Percentiles rank a stretch among this genome's conserved stretches.
Evolutionary conservation across 2,329 filamentous ascomycete species (phyloP).

Genomic region (Phaeosphaeria sp.): DNA sequence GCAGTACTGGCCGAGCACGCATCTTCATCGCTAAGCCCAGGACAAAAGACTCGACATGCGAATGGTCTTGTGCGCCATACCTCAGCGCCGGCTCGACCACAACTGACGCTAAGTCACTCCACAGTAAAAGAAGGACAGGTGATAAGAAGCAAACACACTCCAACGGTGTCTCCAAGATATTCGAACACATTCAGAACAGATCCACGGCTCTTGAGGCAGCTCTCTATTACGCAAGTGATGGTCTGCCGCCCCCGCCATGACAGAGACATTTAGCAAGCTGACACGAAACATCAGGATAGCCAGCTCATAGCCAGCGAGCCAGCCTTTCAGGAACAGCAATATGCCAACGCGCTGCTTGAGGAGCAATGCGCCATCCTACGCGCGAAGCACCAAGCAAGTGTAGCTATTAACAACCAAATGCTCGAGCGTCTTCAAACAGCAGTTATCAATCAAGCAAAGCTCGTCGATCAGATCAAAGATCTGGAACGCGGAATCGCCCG

Average conservation of each 20-base stretch:
- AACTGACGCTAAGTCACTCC: not conserved
- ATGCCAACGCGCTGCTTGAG: not conserved
- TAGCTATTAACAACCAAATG: slow-evolving; percentile 1
- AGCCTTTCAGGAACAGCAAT: slow-evolving; percentile 2
- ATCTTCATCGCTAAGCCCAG: not conserved
- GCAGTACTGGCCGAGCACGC: not conserved
- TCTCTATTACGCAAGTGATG: slow-evolving; percentile 4
- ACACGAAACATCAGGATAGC: slow-evolving; percentile 2
- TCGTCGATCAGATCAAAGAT: slow-evolving; percentile 11
- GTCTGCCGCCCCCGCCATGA: slow-evolving; percentile 11
- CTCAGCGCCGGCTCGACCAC: slow-evolving; percentile 9
- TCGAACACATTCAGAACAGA: not conserved
- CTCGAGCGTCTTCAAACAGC: not conserved
- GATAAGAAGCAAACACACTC: not conserved
- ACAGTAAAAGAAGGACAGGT: not conserved
- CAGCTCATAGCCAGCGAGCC: not conserved
- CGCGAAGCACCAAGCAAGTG: slow-evolving; percentile 3
- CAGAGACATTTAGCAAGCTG: slow-evolving; percentile 10
- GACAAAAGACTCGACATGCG: slow-evolving; percentile 1
- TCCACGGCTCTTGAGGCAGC: slow-evolving; percentile 4
- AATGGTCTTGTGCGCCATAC: slow-evolving; percentile 8
- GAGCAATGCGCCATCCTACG: slow-evolving; percentile 5
- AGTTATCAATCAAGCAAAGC: slow-evolving; percentile 10
- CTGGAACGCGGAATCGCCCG: slow-evolving; percentile 4
- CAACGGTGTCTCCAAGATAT: not conserved